Conservation (phyloP, 2,329 filamentous ascomycete species). For the Hymenoscyphus salicellus region DNA sequence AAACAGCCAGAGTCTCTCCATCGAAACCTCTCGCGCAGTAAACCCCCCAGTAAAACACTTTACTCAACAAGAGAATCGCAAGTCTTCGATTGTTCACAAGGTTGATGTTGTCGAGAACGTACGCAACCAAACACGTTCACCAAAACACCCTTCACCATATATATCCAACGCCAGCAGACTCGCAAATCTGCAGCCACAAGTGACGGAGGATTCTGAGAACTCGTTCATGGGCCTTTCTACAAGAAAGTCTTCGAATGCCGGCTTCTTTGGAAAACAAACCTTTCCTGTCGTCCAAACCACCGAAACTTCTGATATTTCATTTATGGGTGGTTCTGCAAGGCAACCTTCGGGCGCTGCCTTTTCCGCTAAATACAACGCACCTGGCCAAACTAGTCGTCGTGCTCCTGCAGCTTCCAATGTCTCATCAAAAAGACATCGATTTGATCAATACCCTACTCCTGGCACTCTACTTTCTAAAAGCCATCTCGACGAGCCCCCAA, state of each 20-base stretch:
- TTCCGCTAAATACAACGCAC: constrained; percentile 17
- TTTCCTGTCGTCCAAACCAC: not conserved
- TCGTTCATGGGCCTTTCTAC: constrained; percentile 41
- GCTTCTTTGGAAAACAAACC: not conserved
- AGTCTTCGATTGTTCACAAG: not conserved
- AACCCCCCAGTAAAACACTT: constrained; percentile 4
- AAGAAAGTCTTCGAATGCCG: not conserved
- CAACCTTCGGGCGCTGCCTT: not conserved
- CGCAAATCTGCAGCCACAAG: constrained; percentile 54
- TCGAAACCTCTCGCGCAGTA: constrained; percentile 51
- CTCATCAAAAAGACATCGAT: constrained; percentile 15
- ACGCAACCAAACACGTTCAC: constrained; percentile 3
- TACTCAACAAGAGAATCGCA: constrained; percentile 8
- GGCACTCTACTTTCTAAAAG: not conserved
- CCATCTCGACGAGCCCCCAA: not conserved
- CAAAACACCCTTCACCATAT: constrained; percentile 23
- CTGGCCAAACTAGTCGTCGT: constrained; percentile 34
- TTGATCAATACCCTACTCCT: not conserved
- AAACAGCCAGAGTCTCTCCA: constrained; percentile 47
- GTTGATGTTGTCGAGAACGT: not conserved
- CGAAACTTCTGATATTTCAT: constrained; percentile 1
- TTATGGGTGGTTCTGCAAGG: not conserved
- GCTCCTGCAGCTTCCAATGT: constrained; percentile 13
- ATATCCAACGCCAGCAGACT: constrained; percentile 38
- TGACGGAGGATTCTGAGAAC: constrained; percentile 50